phyloP scores from a whole-genome alignment of 257 asterid genomes.

The Solanum tarijense region DNA sequence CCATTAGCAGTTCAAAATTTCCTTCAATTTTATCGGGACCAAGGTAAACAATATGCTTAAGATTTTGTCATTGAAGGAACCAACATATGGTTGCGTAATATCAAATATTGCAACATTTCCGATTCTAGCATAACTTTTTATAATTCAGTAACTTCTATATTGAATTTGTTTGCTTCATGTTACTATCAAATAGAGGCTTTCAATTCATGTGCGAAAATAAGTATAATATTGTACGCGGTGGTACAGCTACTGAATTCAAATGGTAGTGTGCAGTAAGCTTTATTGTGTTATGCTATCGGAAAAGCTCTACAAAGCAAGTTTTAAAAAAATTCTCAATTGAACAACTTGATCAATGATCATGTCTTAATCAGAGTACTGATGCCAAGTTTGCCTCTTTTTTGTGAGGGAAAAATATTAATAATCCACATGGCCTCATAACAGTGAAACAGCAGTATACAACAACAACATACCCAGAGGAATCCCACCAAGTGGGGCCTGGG shows the following conservation, averaged over 20 bases:
- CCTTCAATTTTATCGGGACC: conserved; percentile 11
- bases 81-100: not conserved
- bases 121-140: not conserved
- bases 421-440: not conserved
- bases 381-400: not conserved
- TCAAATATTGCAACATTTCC: not conserved
- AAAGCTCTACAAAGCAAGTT: not conserved
- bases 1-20: not conserved
- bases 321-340: not conserved
- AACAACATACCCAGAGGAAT: not conserved
- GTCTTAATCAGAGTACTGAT: not conserved
- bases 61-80: not conserved
- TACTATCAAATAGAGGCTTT: not conserved
- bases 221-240: not conserved
- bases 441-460: not conserved
- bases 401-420: not conserved
- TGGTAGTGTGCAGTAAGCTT: not conserved
- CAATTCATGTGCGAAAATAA: not conserved
- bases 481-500: not conserved
- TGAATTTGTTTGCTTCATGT: not conserved
- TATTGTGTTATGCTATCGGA: not conserved
- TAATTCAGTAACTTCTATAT: not conserved
- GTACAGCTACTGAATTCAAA: not conserved
- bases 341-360: not conserved
- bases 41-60: not conserved